Conservation (phyloP, 2,329 filamentous ascomycete species). For the Phoma herbarum region DNA sequence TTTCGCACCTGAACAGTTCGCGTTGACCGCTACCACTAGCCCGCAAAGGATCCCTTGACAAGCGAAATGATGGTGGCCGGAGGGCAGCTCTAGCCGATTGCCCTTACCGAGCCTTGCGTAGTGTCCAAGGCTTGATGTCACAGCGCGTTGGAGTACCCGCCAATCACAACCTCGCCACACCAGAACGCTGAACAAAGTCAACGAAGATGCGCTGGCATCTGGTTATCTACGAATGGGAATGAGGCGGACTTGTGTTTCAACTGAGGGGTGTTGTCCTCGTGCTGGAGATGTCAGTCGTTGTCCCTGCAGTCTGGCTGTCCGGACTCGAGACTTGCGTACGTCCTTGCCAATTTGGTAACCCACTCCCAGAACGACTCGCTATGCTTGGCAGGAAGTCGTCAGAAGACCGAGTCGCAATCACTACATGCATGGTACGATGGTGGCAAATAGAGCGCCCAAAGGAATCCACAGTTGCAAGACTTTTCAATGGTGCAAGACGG, state of each 20-base stretch:
- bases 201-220: slow-evolving; percentile 32
- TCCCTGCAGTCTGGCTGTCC: slow-evolving; percentile 18
- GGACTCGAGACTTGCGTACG: slow-evolving; percentile 27
- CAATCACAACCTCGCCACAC: slow-evolving; percentile 32
- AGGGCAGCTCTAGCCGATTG: slow-evolving; percentile 29
- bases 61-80: slow-evolving; percentile 29
- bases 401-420: slow-evolving; percentile 5
- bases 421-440: slow-evolving; percentile 8
- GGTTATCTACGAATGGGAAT: slow-evolving; percentile 21
- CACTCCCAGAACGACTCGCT: slow-evolving; percentile 2
- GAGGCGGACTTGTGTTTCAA: slow-evolving; percentile 17
- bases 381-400: neutral
- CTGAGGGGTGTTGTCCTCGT: slow-evolving; percentile 8
- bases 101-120: slow-evolving; percentile 1
- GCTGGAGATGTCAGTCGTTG: slow-evolving; percentile 10
- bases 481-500: neutral
- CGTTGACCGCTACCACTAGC: slow-evolving; percentile 15
- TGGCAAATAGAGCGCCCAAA: slow-evolving; percentile 3
- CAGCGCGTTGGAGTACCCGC: slow-evolving; percentile 22
- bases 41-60: slow-evolving; percentile 26
- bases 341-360: slow-evolving; percentile 7
- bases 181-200: slow-evolving; percentile 1
- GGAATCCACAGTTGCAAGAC: neutral
- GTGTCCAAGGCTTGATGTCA: slow-evolving; percentile 33
- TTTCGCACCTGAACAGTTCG: slow-evolving; percentile 13